Percentiles rank a stretch among this genome's conserved stretches.
Evolutionary conservation across 352 stramenopile genomes (phyloP).

Genomic region (Globisporangium takayamanum): DNA sequence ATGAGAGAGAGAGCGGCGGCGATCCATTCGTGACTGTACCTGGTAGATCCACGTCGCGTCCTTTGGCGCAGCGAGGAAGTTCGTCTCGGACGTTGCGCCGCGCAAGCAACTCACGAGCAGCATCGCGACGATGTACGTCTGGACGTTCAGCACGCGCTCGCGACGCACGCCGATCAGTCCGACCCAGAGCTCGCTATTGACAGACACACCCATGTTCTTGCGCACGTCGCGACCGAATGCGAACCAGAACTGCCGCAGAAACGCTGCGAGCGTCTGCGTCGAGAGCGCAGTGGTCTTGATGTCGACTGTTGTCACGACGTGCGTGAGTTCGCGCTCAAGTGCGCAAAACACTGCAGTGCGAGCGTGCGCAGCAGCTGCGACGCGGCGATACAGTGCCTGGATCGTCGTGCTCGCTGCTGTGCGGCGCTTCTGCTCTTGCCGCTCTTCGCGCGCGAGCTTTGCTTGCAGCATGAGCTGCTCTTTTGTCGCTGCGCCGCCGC

Average conservation of each 20-base stretch:
- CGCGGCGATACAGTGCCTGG: constrained; percentile 38
- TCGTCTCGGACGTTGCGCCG: constrained; percentile 13
- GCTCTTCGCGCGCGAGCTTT: constrained; percentile 45
- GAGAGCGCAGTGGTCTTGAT: constrained; percentile 28
- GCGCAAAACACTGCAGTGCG: constrained; percentile 27
- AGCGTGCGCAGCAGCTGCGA: constrained; percentile 16
- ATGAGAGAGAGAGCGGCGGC: not conserved
- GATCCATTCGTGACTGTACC: not conserved
- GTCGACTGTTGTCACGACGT: constrained; percentile 20
- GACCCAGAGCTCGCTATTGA: constrained; percentile 1
- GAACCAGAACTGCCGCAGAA: constrained; percentile 47
- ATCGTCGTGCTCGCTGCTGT: constrained; percentile 40
- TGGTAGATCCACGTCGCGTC: constrained; percentile 42
- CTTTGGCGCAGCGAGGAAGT: constrained; percentile 24
- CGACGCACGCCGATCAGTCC: not conserved
- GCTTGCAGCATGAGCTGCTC: constrained; percentile 54
- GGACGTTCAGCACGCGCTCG: constrained; percentile 33
- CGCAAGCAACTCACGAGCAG: constrained; percentile 49
- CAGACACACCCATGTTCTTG: constrained; percentile 2
- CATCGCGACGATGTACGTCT: constrained; percentile 56
- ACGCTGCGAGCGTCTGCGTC: constrained; percentile 16
- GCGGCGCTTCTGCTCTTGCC: constrained; percentile 33
- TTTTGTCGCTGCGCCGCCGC: constrained; percentile 14
- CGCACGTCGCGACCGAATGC: constrained; percentile 14
- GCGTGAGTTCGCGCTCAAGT: constrained; percentile 35